A percentile compares a stretch with the other conserved stretches of the same genome.
These are phyloP conservation scores for Gnomoniopsis sp. DNA, from an alignment of 2,329 filamentous ascomycete species.

Conservation along the genomic window DNA sequence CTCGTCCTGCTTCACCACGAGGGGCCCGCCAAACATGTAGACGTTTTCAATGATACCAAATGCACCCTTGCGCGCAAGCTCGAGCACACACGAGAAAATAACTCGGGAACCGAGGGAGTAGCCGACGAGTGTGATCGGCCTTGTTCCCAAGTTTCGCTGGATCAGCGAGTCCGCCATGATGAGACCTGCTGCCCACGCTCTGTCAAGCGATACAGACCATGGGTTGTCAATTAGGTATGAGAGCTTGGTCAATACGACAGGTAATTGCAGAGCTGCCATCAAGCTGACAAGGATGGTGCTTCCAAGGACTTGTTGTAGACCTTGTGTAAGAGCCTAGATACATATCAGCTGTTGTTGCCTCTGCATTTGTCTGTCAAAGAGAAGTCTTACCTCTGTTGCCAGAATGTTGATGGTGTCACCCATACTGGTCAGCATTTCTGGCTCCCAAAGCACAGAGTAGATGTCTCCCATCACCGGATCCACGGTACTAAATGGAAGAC, in stretches of 20 bases:
- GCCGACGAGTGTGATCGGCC: slow-evolving; percentile 88
- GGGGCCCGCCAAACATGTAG: slow-evolving; percentile 87
- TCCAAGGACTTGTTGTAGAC: slow-evolving; percentile 89
- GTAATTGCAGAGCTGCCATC: slow-evolving; percentile 92
- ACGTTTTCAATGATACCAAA: slow-evolving; percentile 91
- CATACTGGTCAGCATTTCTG: slow-evolving; percentile 96
- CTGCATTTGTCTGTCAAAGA: slow-evolving; percentile 19
- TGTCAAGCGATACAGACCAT: slow-evolving; percentile 93
- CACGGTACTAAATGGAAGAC: slow-evolving; percentile 91
- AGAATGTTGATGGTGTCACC: slow-evolving; percentile 98
- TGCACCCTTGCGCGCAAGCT: slow-evolving; percentile 79
- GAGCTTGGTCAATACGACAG: slow-evolving; percentile 87
- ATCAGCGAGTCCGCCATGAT: slow-evolving; percentile 93
- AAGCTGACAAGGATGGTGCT: slow-evolving; percentile 83
- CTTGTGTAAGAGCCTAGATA: slow-evolving; percentile 84
- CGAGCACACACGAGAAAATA: slow-evolving; percentile 86
- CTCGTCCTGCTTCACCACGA: slow-evolving; percentile 90
- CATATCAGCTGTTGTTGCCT: background rate
- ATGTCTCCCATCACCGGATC: slow-evolving; percentile 98
- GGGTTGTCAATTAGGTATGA: slow-evolving; percentile 97
- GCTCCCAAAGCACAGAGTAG: slow-evolving; percentile 96
- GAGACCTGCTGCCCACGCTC: slow-evolving; percentile 82
- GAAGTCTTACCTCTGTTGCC: slow-evolving; percentile 77
- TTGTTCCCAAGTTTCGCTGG: slow-evolving; percentile 83
- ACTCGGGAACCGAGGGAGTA: slow-evolving; percentile 91